Conservation (phyloP, 805 yeast species). For the Vanderwaltozyma yarrowii region DNA sequence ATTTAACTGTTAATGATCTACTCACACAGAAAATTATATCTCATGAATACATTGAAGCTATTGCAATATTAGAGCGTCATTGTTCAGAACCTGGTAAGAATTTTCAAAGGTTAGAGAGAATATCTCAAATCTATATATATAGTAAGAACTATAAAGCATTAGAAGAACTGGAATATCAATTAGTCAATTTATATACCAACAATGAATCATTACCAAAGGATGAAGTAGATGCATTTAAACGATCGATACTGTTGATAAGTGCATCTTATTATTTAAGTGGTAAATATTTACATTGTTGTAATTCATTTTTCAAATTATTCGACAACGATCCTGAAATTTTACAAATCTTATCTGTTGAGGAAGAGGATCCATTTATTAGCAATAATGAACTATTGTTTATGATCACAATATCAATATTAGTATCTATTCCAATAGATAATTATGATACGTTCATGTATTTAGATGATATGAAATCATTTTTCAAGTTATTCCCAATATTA, state of each 20-base stretch:
- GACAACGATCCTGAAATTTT: constrained; percentile 9
- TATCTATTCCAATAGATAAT: constrained; percentile 22
- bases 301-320: constrained; percentile 10
- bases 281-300: constrained; percentile 16
- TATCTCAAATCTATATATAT: constrained; percentile 11
- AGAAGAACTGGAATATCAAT: constrained; percentile 19
- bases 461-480: constrained; percentile 9
- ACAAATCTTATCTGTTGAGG: not conserved
- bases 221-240: constrained; percentile 10
- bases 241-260: constrained; percentile 10
- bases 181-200: constrained; percentile 4
- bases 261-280: constrained; percentile 14
- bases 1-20: not conserved
- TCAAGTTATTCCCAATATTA: constrained; percentile 8
- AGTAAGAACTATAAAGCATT: constrained; percentile 12
- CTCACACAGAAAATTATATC: constrained; percentile 9
- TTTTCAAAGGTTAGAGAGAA: constrained; percentile 12
- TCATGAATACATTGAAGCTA: constrained; percentile 18
- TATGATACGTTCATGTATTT: constrained; percentile 18
- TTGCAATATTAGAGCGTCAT: constrained; percentile 12
- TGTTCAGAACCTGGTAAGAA: constrained; percentile 3
- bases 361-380: constrained; percentile 5
- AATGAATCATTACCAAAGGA: not conserved
- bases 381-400: constrained; percentile 15
- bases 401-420: constrained; percentile 16